Conservation (phyloP, 441 rosid species). For the Corymbia citriodora region DNA sequence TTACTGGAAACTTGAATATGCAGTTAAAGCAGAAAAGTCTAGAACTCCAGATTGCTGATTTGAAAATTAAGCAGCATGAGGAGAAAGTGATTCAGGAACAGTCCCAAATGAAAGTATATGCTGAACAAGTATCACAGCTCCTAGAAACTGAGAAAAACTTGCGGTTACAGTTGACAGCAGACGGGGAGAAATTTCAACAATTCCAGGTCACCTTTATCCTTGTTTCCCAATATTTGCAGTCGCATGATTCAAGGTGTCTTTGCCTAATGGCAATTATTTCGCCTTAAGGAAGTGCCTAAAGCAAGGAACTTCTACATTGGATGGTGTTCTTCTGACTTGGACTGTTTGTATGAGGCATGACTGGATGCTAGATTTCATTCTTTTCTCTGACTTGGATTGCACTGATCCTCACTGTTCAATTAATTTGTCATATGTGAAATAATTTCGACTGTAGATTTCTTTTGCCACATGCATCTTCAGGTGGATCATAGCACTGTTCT, state of each 20-base stretch:
- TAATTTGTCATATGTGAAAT: neutral
- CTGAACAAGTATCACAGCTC: constrained; percentile 81
- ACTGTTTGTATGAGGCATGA: neutral
- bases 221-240: neutral
- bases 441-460: neutral
- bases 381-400: neutral
- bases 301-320: neutral
- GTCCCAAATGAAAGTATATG: constrained; percentile 83
- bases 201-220: constrained; percentile 59
- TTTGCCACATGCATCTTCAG: neutral
- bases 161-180: constrained; percentile 76
- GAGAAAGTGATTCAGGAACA: constrained; percentile 77
- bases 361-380: neutral
- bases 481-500: neutral
- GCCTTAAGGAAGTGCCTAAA: neutral
- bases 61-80: constrained; percentile 79
- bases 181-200: constrained; percentile 92
- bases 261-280: neutral
- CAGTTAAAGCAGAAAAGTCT: constrained; percentile 84
- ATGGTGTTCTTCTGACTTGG: neutral
- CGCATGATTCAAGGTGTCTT: neutral
- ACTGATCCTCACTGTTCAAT: neutral
- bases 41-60: constrained; percentile 74
- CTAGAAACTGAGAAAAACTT: constrained; percentile 79
- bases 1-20: constrained; percentile 16